Conservation (phyloP, 2,329 filamentous ascomycete species). For the Podosphaera fusca region DNA sequence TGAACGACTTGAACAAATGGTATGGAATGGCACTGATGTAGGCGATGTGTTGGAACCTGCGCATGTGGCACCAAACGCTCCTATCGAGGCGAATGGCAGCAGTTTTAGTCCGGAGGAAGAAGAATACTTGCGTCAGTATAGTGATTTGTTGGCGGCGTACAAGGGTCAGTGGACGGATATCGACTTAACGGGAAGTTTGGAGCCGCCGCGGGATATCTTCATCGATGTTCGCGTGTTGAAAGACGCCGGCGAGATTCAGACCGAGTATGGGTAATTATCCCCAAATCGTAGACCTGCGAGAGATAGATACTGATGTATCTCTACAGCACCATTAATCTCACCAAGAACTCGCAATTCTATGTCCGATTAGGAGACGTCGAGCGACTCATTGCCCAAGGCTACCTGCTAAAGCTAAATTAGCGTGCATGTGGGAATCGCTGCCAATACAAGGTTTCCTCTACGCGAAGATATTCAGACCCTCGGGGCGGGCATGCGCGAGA, state of each 20-base stretch:
- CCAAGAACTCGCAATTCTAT: slow-evolving; percentile 96
- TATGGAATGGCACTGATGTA: slow-evolving; percentile 75
- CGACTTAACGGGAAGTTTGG: slow-evolving; percentile 78
- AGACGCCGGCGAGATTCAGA: slow-evolving; percentile 95
- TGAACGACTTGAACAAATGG: slow-evolving; percentile 80
- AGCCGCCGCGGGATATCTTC: slow-evolving; percentile 86
- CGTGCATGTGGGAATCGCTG: slow-evolving; percentile 62
- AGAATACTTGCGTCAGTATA: slow-evolving; percentile 82
- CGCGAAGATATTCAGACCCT: neutral
- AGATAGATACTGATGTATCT: slow-evolving; percentile 4
- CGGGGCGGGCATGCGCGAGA: no score
- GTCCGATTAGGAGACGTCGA: slow-evolving; percentile 92
- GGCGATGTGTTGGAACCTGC: slow-evolving; percentile 41
- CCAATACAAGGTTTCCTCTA: neutral
- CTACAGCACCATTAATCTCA: slow-evolving; percentile 69
- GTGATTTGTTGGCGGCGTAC: slow-evolving; percentile 79
- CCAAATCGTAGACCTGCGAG: neutral
- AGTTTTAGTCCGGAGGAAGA: slow-evolving; percentile 88
- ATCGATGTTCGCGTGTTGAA: slow-evolving; percentile 91
- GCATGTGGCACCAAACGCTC: slow-evolving; percentile 18
- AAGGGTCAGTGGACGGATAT: slow-evolving; percentile 98
- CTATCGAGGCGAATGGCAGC: slow-evolving; percentile 22
- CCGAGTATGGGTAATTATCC: slow-evolving; percentile 70
- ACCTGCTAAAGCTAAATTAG: slow-evolving; percentile 37
- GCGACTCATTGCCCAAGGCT: slow-evolving; percentile 78